Conservation (phyloP, 768 basidiomycete genomes). For the Suillus fuscotomentosus region DNA sequence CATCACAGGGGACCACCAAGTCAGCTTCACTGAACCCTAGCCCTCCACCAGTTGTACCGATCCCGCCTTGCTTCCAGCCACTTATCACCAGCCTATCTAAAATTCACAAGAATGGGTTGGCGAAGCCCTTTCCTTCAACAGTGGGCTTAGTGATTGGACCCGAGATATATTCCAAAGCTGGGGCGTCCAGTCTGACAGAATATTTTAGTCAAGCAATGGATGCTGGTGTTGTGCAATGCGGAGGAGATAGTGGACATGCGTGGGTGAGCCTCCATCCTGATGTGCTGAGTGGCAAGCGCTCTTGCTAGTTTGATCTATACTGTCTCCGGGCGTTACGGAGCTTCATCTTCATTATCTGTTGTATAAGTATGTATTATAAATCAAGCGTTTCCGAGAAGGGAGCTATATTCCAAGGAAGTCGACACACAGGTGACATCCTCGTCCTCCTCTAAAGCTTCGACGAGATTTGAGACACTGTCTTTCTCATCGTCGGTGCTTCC, state of each 20-base stretch:
- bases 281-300: background rate
- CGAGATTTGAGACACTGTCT: slow-evolving; percentile 39
- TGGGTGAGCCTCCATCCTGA: slow-evolving; percentile 26
- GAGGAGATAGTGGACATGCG: slow-evolving; percentile 35
- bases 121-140: slow-evolving; percentile 33
- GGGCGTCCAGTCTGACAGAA: slow-evolving; percentile 39
- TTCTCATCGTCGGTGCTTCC: slow-evolving; percentile 39
- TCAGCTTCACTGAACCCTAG: background rate
- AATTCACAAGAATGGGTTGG: slow-evolving; percentile 31
- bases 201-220: slow-evolving; percentile 40
- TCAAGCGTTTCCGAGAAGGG: slow-evolving; percentile 18
- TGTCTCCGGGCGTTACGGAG: background rate
- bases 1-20: background rate
- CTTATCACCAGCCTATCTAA: slow-evolving; percentile 35
- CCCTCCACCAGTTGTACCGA: too few relatives aligned
- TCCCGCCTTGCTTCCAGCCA: slow-evolving; percentile 18
- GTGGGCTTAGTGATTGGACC: slow-evolving; percentile 35
- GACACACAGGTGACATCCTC: slow-evolving; percentile 61
- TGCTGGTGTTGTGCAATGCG: slow-evolving; percentile 38
- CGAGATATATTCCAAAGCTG: slow-evolving; percentile 38
- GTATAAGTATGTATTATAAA: slow-evolving; percentile 9
- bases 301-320: background rate
- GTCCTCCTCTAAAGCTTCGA: slow-evolving; percentile 53
- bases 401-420: slow-evolving; percentile 44
- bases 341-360: background rate